These are phyloP conservation scores for Cladosporium sp. DNA, from an alignment of 2,329 filamentous ascomycete genomes.

Conservation along the genomic window DNA sequence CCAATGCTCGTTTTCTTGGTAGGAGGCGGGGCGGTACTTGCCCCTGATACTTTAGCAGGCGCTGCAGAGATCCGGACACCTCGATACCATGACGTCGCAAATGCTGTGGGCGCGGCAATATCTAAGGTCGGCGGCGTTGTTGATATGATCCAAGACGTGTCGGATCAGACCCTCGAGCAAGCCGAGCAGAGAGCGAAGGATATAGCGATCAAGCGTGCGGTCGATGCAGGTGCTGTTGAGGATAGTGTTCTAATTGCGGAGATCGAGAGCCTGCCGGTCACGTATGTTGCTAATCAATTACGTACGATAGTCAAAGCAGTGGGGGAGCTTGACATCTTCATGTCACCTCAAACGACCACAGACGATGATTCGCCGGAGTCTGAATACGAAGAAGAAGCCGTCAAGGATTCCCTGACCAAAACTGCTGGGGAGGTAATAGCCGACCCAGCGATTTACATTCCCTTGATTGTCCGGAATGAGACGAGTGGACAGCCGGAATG, in stretches of 20 bases:
- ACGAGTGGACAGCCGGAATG: conserved; percentile 47
- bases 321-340: conserved; percentile 28
- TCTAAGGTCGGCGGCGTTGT: conserved; percentile 52
- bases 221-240: conserved; percentile 31
- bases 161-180: conserved; percentile 37
- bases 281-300: conserved; percentile 33
- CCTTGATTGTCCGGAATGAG: conserved; percentile 36
- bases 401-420: neutral
- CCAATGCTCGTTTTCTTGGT: conserved; percentile 53
- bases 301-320: conserved; percentile 31
- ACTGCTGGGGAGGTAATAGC: neutral
- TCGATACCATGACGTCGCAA: conserved; percentile 52
- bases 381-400: conserved; percentile 11
- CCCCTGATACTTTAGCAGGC: conserved; percentile 45
- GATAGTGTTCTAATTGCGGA: conserved; percentile 43
- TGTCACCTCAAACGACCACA: conserved; percentile 20
- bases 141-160: conserved; percentile 47
- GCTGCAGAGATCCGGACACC: conserved; percentile 51
- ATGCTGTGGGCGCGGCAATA: conserved; percentile 59
- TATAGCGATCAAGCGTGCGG: conserved; percentile 35
- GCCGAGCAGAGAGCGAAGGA: conserved; percentile 36
- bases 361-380: neutral
- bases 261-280: conserved; percentile 38
- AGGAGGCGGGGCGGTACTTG: conserved; percentile 54
- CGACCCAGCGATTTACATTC: conserved; percentile 40